Conservation (phyloP, 768 basidiomycete species). For the Mycena epipterygia region DNA sequence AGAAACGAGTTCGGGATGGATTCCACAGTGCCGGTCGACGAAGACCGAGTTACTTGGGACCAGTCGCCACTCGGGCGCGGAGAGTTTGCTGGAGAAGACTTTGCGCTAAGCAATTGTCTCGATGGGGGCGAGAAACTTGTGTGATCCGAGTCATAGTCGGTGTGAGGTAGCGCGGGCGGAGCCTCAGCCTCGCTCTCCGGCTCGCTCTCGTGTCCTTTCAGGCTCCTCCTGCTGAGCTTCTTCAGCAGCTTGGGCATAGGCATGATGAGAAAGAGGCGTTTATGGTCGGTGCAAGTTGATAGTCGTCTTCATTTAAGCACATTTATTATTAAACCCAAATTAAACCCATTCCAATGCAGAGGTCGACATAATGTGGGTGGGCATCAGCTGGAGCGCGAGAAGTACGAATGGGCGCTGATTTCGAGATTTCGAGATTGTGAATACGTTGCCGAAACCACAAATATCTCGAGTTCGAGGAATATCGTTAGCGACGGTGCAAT, state of each 20-base stretch:
- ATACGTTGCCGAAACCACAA: too few relatives aligned
- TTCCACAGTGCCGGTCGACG: not conserved
- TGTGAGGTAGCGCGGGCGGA: constrained; percentile 15
- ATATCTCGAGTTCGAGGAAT: too few relatives aligned
- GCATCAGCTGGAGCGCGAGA: not conserved
- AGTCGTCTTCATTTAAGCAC: not conserved
- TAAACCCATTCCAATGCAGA: too few relatives aligned
- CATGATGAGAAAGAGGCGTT: constrained; percentile 40
- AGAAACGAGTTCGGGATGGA: not conserved
- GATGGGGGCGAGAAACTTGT: not conserved
- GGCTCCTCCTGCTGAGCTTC: constrained; percentile 29
- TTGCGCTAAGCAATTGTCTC: constrained; percentile 2
- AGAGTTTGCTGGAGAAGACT: constrained; percentile 8
- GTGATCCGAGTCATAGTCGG: constrained; percentile 20
- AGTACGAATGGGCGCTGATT: not conserved
- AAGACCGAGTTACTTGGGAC: constrained; percentile 2
- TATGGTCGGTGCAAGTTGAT: too few relatives aligned
- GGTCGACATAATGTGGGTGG: too few relatives aligned
- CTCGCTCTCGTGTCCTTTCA: constrained; percentile 28
- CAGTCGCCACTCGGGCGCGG: constrained; percentile 14
- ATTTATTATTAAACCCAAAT: not conserved
- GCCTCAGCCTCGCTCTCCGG: constrained; percentile 15
- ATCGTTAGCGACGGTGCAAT: too few relatives aligned
- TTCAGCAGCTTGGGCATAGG: constrained; percentile 30
- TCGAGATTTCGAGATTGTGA: too few relatives aligned